Evolutionary conservation across 2,329 filamentous ascomycete species (phyloP).

Genomic region (Keithomyces neogunnii): DNA sequence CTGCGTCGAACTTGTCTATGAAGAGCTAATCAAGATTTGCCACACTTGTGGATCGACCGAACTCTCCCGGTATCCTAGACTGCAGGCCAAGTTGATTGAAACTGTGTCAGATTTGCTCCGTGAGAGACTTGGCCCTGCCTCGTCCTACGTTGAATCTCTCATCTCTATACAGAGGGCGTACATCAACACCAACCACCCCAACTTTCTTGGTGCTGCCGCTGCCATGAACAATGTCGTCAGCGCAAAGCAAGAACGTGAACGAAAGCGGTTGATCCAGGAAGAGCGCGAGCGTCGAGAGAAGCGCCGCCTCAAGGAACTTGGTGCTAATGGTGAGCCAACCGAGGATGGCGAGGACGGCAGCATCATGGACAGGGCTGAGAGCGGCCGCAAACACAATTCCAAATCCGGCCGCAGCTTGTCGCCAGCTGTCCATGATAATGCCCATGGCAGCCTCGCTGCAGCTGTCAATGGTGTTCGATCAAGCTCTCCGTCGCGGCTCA

Average conservation of each 20-base stretch:
- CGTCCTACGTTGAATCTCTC: slow-evolving; percentile 86
- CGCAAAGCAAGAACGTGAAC: slow-evolving; percentile 89
- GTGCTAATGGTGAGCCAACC: slow-evolving; percentile 69
- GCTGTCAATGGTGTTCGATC: slow-evolving; percentile 53
- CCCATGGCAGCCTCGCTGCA: slow-evolving; percentile 49
- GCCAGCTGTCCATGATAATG: slow-evolving; percentile 65
- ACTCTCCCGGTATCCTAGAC: slow-evolving; percentile 78
- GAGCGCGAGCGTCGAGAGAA: slow-evolving; percentile 81
- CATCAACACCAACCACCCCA: slow-evolving; percentile 99
- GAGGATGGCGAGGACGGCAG: slow-evolving; percentile 53
- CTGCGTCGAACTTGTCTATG: slow-evolving; percentile 96
- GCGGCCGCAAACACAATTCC: slow-evolving; percentile 23
- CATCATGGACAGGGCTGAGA: slow-evolving; percentile 42
- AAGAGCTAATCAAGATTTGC: slow-evolving; percentile 98
- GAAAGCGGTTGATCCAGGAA: slow-evolving; percentile 69
- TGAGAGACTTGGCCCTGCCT: slow-evolving; percentile 83
- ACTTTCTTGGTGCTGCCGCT: slow-evolving; percentile 92
- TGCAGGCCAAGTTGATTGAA: slow-evolving; percentile 96
- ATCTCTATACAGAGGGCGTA: slow-evolving; percentile 97
- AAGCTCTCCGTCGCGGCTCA: slow-evolving; percentile 43
- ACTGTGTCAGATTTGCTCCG: slow-evolving; percentile 93
- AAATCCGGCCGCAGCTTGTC: slow-evolving; percentile 67
- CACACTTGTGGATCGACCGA: slow-evolving; percentile 97
- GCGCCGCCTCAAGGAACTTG: slow-evolving; percentile 74
- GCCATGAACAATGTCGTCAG: slow-evolving; percentile 96